Evolutionary conservation across 2,329 filamentous ascomycete genomes (phyloP), one percentile per base, ranked within the genome.

Genomic region (Colletotrichum filicis): DNA sequence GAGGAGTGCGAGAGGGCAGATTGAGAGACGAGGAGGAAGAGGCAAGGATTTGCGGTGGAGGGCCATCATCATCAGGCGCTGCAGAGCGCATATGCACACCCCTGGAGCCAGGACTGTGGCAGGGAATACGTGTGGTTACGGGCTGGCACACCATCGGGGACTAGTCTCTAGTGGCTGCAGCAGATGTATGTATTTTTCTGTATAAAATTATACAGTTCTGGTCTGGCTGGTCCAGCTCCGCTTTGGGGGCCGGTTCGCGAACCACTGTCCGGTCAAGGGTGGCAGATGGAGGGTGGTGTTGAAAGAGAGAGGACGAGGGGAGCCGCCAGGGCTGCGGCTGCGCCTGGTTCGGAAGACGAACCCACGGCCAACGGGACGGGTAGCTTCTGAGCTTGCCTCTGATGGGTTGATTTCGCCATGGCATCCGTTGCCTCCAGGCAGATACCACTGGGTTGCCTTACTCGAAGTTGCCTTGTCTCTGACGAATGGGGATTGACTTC

Each of bases 291-390:
- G 61, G 69, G 69, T 69, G 59, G 19, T 55, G 53, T 59, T 35
- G 59, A 42, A 30, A 5, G 22, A 46, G 30, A 46, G 66, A 55
- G 66, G 70, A 35, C 46, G 59, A 68, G 59, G 55, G 32, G n/a
- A 72, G 70, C 42, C 66, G 70, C 66, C 59, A 66, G 46, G 56
- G 65, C 69, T 73, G 55, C 61, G 66, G 28, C 60, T 42, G 42
- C 42, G 42, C 19, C 42, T 70, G 58, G 66, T 60, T 30, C 56
- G 70, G 53, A 42, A 61, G 22, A 16, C 22, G 57, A 62, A 59
- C 26, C 65, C 57, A 53, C 30, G 66, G 32, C 53, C 52, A 24
- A 52, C 32, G 32, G 52, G 19, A 37, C 22, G 37, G 28, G 22
- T 19, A 63, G n/a, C 58, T 63, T 26, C 52, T 63, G 53, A 11